phyloP scores from a whole-genome alignment of 2,329 filamentous ascomycete species.

The Pyrenochaeta sp. region DNA sequence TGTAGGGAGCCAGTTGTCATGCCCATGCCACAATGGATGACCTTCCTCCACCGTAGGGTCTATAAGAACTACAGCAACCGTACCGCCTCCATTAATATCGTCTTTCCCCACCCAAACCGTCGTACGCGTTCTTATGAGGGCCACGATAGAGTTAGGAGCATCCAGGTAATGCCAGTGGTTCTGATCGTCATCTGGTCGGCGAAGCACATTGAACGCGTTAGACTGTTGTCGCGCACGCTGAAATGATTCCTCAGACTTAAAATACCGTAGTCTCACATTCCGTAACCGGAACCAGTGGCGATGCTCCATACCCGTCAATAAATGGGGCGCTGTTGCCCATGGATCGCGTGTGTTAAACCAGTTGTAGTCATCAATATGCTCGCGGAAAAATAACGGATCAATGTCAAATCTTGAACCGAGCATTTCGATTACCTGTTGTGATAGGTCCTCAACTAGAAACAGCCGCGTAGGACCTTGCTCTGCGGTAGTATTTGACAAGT shows the following conservation, averaged over 20 bases:
- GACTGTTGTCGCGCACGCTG: slow-evolving; percentile 41
- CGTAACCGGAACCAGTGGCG: slow-evolving; percentile 47
- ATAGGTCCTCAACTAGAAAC: slow-evolving; percentile 57
- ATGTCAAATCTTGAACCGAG: slow-evolving; percentile 53
- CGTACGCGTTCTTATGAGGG: slow-evolving; percentile 49
- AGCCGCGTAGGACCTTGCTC: slow-evolving; percentile 37
- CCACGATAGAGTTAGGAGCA: slow-evolving; percentile 44
- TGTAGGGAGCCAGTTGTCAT: slow-evolving; percentile 45
- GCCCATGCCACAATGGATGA: slow-evolving; percentile 51
- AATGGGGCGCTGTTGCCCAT: slow-evolving; percentile 52
- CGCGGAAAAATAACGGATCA: slow-evolving; percentile 56
- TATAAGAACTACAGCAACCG: slow-evolving; percentile 46
- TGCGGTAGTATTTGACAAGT: slow-evolving; percentile 27
- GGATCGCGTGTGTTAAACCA: slow-evolving; percentile 57
- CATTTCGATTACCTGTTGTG: slow-evolving; percentile 53
- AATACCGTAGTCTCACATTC: slow-evolving; percentile 53
- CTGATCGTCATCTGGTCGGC: slow-evolving; percentile 52
- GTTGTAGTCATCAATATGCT: slow-evolving; percentile 54
- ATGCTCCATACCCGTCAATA: slow-evolving; percentile 28
- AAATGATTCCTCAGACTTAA: slow-evolving; percentile 39
- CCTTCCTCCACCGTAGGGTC: slow-evolving; percentile 51
- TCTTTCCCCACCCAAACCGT: slow-evolving; percentile 48
- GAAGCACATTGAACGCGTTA: slow-evolving; percentile 52
- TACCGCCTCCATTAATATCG: too few relatives aligned
- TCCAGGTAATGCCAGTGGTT: slow-evolving; percentile 39